phyloP scores from a whole-genome alignment of 2,329 filamentous ascomycete genomes.

The Bisporella sp. region DNA sequence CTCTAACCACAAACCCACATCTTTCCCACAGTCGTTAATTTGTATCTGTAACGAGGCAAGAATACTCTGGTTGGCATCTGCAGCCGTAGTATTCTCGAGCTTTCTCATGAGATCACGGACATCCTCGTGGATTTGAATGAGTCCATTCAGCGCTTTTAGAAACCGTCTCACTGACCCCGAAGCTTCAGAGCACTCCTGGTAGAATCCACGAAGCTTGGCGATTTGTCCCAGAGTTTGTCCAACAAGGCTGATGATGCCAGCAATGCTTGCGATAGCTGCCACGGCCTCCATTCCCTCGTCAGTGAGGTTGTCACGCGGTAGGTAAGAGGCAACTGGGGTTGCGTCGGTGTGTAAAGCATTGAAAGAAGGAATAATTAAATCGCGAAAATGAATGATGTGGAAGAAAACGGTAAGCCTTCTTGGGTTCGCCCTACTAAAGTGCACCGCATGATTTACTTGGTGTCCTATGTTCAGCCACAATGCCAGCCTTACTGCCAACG shows the following conservation, averaged over 20 bases:
- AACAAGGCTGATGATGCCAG: neutral
- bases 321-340: too few relatives aligned
- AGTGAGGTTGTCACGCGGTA: too few relatives aligned
- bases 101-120: neutral
- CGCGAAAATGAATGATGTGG: too few relatives aligned
- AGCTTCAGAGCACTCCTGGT: neutral
- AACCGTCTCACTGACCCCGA: neutral
- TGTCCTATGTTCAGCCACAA: too few relatives aligned
- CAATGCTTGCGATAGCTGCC: neutral
- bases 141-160: neutral
- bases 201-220: neutral
- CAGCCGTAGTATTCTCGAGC: neutral
- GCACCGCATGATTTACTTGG: too few relatives aligned
- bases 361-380: too few relatives aligned
- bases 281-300: neutral
- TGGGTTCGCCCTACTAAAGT: too few relatives aligned
- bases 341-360: too few relatives aligned
- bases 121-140: neutral
- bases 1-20: neutral
- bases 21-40: neutral
- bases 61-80: neutral
- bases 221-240: neutral
- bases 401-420: too few relatives aligned
- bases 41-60: neutral
- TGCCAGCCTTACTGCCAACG: too few relatives aligned